Conservation (phyloP, 1,284 basidiomycete species). For the Malassezia pachydermatis region DNA sequence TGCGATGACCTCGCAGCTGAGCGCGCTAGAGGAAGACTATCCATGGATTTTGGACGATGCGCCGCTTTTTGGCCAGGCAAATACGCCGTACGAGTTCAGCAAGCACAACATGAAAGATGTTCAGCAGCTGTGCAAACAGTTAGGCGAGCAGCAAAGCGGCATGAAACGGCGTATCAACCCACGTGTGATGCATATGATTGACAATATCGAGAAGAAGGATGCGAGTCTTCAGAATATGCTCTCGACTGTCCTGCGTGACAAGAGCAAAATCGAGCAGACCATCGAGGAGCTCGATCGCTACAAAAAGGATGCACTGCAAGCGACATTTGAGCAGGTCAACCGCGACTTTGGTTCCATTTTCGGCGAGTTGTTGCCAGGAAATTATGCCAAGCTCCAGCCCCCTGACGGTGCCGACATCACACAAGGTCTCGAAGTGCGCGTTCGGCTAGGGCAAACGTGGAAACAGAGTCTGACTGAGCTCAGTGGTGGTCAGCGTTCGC, state of each 20-base stretch:
- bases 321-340: constrained; percentile 93
- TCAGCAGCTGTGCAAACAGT: constrained; percentile 61
- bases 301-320: constrained; percentile 82
- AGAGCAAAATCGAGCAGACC: constrained; percentile 87
- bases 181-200: constrained; percentile 92
- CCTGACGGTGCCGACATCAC: constrained; percentile 87
- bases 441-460: constrained; percentile 86
- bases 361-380: constrained; percentile 86
- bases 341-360: constrained; percentile 90
- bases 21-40: constrained; percentile 64
- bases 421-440: constrained; percentile 92
- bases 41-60: constrained; percentile 82
- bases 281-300: constrained; percentile 86
- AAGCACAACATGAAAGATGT: constrained; percentile 61
- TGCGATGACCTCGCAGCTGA: constrained; percentile 35
- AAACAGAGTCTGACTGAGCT: constrained; percentile 93
- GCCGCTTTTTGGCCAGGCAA: constrained; percentile 75
- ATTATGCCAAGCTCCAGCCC: constrained; percentile 87
- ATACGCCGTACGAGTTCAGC: constrained; percentile 72
- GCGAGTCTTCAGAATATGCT: constrained; percentile 76
- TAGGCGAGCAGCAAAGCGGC: constrained; percentile 69
- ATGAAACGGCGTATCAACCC: constrained; percentile 93
- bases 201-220: constrained; percentile 95
- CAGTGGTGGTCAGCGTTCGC: constrained; percentile 88
- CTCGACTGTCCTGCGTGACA: constrained; percentile 78